Conservation (phyloP, 1,139 yeast genomes). For the Chernovozyma aurita region DNA sequence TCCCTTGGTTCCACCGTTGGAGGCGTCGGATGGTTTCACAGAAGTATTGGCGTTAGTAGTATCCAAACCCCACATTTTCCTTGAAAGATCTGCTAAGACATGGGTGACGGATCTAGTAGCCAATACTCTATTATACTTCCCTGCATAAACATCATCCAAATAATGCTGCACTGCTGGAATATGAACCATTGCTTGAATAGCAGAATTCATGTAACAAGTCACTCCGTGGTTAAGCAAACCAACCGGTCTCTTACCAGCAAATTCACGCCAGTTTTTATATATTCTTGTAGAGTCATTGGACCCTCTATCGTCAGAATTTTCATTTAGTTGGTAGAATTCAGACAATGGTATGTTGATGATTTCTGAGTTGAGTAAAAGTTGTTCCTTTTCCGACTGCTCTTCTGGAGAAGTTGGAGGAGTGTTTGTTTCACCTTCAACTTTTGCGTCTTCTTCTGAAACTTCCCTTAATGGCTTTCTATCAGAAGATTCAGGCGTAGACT, state of each 20-base stretch:
- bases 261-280: slow-evolving; percentile 57
- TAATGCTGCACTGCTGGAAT: slow-evolving; percentile 90
- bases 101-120: slow-evolving; percentile 61
- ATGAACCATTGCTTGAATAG: slow-evolving; percentile 85
- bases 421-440: slow-evolving; percentile 21
- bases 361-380: not conserved
- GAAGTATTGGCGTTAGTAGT: slow-evolving; percentile 17
- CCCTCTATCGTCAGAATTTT: slow-evolving; percentile 51
- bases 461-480: slow-evolving; percentile 1
- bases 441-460: slow-evolving; percentile 10
- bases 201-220: slow-evolving; percentile 94
- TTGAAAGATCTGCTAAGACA: slow-evolving; percentile 67
- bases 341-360: slow-evolving; percentile 10
- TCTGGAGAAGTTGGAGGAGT: slow-evolving; percentile 48
- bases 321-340: slow-evolving; percentile 49
- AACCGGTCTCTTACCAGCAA: slow-evolving; percentile 47
- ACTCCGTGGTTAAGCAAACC: slow-evolving; percentile 92
- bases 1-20: slow-evolving; percentile 18
- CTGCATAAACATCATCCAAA: slow-evolving; percentile 56
- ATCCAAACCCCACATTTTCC: slow-evolving; percentile 58
- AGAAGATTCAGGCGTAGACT: slow-evolving; percentile 3
- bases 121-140: slow-evolving; percentile 43
- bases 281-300: slow-evolving; percentile 52
- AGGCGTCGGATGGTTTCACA: not conserved
- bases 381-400: slow-evolving; percentile 17